A percentile compares a stretch with the other conserved stretches of the same genome.
phyloP scores from a whole-genome alignment of 2,329 filamentous ascomycete genomes.

The Diplodia sapinea region DNA sequence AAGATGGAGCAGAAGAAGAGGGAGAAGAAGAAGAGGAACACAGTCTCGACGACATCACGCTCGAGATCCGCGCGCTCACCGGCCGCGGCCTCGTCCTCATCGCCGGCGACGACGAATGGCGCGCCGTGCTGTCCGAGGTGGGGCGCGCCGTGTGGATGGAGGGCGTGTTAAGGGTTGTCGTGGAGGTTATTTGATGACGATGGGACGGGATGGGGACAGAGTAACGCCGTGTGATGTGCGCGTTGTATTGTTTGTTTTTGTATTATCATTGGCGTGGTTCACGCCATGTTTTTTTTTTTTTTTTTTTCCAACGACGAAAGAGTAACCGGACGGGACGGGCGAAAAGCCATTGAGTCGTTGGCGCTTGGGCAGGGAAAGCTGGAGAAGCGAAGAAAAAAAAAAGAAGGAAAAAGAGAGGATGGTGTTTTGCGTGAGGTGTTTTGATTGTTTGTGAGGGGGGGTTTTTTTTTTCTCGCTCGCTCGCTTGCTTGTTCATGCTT shows the following conservation, averaged over 20 bases:
- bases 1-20: too few relatives aligned
- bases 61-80: constrained; percentile 39
- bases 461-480: neutral
- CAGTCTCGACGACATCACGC: constrained; percentile 30
- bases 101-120: constrained; percentile 38
- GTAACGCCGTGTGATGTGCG: too few relatives aligned
- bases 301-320: neutral
- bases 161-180: constrained; percentile 42
- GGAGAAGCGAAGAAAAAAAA: neutral
- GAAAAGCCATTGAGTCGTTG: neutral
- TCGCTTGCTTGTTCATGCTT: neutral
- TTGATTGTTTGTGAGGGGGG: neutral
- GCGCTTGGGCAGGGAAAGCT: neutral
- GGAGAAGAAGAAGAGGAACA: neutral
- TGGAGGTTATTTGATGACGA: constrained; percentile 35
- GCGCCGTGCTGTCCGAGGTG: constrained; percentile 38
- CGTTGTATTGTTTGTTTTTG: neutral
- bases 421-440: neutral
- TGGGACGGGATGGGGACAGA: too few relatives aligned
- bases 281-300: neutral
- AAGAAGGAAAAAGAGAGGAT: neutral
- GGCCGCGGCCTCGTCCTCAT: constrained; percentile 38
- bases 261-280: neutral
- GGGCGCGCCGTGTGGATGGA: constrained; percentile 42
- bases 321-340: neutral